A percentile compares a stretch with the other conserved stretches of the same genome.
phyloP scores from a whole-genome alignment of 2,329 filamentous ascomycete species.

The Aspergillus clavatus region DNA sequence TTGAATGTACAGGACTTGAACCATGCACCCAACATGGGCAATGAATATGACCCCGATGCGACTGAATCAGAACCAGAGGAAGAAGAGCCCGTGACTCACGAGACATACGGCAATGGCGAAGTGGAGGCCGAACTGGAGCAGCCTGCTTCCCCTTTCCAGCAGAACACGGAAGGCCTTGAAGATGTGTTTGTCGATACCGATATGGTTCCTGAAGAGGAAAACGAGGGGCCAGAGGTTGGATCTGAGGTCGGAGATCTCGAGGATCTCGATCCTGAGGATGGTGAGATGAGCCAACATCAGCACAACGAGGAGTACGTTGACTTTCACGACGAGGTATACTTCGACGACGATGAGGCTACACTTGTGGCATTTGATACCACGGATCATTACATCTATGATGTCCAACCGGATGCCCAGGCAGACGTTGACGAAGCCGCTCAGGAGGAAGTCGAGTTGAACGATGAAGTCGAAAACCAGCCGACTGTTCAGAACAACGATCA shows the following conservation, averaged over 20 bases:
- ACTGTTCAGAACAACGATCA: too few species aligned
- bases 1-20: background rate
- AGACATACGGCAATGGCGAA: background rate
- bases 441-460: too few species aligned
- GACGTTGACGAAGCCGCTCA: background rate
- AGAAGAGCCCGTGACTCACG: background rate
- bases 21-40: background rate
- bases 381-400: constrained; percentile 1
- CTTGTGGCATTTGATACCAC: constrained; percentile 16
- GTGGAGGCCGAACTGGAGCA: background rate
- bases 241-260: background rate
- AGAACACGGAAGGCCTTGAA: constrained; percentile 12
- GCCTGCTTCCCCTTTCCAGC: background rate
- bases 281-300: constrained; percentile 1
- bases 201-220: background rate
- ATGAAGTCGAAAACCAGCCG: too few species aligned
- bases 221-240: background rate
- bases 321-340: constrained; percentile 11
- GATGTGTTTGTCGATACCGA: constrained; percentile 16
- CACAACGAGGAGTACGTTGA: constrained; percentile 15
- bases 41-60: background rate
- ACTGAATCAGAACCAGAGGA: background rate
- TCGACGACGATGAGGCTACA: constrained; percentile 18
- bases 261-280: background rate
- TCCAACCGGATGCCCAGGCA: background rate